These are phyloP conservation scores for Atkinsonella texensis DNA, from an alignment of 2,329 filamentous ascomycete genomes.

Conservation along the genomic window DNA sequence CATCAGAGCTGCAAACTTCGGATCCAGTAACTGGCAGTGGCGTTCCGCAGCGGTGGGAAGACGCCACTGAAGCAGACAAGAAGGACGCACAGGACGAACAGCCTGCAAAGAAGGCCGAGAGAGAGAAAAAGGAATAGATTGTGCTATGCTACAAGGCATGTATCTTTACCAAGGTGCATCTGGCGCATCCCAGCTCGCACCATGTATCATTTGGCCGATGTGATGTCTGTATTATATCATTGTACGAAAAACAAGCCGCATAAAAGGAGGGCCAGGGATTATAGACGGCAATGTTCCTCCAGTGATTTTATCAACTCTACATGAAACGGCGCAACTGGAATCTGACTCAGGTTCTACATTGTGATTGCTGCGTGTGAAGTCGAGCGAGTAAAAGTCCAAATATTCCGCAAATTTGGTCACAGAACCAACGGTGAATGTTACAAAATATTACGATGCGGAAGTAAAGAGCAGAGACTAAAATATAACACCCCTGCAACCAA, in stretches of 20 bases:
- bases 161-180: not conserved
- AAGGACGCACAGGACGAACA: conserved; percentile 11
- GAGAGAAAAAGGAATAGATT: conserved; percentile 3
- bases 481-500: conserved; percentile 4
- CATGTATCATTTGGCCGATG: conserved; percentile 6
- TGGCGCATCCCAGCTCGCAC: not conserved
- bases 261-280: not conserved
- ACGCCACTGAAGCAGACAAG: conserved; percentile 19
- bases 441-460: not conserved
- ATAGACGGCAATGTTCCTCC: conserved; percentile 1
- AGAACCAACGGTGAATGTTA: too few relatives aligned
- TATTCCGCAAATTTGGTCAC: too few relatives aligned
- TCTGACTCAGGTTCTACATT: too few relatives aligned
- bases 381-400: too few relatives aligned
- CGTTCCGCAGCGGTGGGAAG: conserved; percentile 13
- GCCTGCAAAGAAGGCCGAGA: conserved; percentile 8
- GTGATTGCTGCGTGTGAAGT: too few relatives aligned
- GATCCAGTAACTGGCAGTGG: conserved; percentile 6
- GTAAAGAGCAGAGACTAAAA: not conserved
- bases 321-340: too few relatives aligned
- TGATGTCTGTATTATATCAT: conserved; percentile 7
- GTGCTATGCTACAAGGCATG: not conserved
- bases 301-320: too few relatives aligned
- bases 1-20: conserved; percentile 5
- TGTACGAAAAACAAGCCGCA: conserved; percentile 3